Evolutionary conservation across 768 basidiomycete genomes (phyloP).

Genomic region (Macrolepiota fuliginosa): DNA sequence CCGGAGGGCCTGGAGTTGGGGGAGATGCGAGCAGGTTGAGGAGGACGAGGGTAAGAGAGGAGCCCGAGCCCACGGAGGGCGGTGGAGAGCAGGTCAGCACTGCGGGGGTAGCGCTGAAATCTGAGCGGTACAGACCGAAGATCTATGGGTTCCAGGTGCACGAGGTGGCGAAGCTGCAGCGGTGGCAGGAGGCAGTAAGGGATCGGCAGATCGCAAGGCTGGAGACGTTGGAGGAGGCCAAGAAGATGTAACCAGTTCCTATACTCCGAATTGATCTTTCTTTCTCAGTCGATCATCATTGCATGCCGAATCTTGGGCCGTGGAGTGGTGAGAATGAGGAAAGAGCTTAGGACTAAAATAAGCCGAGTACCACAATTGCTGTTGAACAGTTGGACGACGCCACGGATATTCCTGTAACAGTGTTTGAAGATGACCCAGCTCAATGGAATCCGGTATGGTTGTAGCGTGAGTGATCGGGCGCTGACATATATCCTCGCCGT

Average conservation of each 20-base stretch:
- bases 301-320: too few relatives aligned
- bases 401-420: too few relatives aligned
- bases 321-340: too few relatives aligned
- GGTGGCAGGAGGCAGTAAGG: constrained; percentile 91
- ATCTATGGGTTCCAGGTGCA: constrained; percentile 98
- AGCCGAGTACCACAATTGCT: too few relatives aligned
- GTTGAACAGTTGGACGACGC: too few relatives aligned
- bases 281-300: too few relatives aligned
- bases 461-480: too few relatives aligned
- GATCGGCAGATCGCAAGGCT: constrained; percentile 57
- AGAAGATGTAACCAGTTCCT: background rate
- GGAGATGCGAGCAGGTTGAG: constrained; percentile 21
- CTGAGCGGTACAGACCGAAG: constrained; percentile 82
- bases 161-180: constrained; percentile 87
- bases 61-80: constrained; percentile 55
- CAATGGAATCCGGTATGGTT: too few relatives aligned
- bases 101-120: constrained; percentile 79
- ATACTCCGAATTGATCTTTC: too few relatives aligned
- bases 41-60: constrained; percentile 42
- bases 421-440: too few relatives aligned
- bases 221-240: background rate
- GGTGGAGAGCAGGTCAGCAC: constrained; percentile 58
- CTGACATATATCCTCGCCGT: too few relatives aligned
- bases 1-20: constrained; percentile 17
- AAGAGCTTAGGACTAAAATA: too few relatives aligned